Base-by-base conservation (phyloP, 305 asterid genomes). In the Plantago lanceolata region DNA sequence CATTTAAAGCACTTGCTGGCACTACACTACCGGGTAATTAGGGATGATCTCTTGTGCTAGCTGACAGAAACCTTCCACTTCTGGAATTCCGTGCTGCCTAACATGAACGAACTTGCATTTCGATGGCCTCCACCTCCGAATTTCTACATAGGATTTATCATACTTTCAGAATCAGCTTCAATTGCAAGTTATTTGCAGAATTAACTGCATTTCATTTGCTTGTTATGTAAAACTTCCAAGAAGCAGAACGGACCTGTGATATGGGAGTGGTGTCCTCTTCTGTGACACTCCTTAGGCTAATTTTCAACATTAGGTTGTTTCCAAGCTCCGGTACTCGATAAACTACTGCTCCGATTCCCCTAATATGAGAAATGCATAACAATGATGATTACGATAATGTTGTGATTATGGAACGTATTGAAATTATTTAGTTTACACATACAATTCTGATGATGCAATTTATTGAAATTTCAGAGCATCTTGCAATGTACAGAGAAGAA, bases 311-410 rank as follows among this genome's bases (percentile, higher is more conserved):
- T 0, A 44, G 78, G 66, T 84, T 82, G 59, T 82, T 82, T 69
- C 74, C 79, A 77, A 85, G 95, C 71, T 84, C 93, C 14, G 90
- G 91, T 58, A 87, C 88, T 74, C 75, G 74, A 69, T 90, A 88
- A 44, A 88, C 90, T 69, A 88, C 78, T 48, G 97, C 97, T 68
- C 96, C 97, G 12, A 90, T 88, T 53, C 88, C 93, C 87, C 97
- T 87, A 35, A 45, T 31, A 45, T 29, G 57, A 67, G 53, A 28
- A 66, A 62, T 62, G 52, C 40, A 59, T 13, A 26, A 62, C 1
- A 57, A 66, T 44, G 26, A 67, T n/a, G 18, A 8, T n/a, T n/a
- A n/a, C n/a, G 16, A 15, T 5, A 19, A 48, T 15, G 17, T 5
- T 5, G 18, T 48, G 19, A 15, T n/a, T 6, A 4, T 31, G 37